A percentile compares a stretch with the other conserved stretches of the same genome.
phyloP scores from a whole-genome alignment of 768 basidiomycete species.

The Leccinellum albellum region DNA sequence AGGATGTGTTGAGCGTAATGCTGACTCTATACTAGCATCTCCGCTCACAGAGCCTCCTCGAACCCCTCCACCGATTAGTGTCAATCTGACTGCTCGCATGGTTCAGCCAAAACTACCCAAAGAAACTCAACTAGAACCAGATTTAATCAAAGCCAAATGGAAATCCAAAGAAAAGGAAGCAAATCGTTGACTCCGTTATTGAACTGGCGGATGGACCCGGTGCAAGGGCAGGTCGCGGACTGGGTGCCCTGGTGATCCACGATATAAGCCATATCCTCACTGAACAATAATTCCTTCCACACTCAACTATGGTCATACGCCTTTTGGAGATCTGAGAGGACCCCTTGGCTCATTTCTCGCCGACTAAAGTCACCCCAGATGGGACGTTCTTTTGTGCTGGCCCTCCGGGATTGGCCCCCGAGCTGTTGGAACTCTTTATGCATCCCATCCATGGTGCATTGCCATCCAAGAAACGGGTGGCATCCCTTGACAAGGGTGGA shows the following conservation, averaged over 20 bases:
- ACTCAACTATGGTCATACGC: conserved; percentile 80
- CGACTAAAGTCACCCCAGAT: conserved; percentile 68
- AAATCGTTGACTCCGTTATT: conserved; percentile 86
- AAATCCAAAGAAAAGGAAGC: conserved; percentile 74
- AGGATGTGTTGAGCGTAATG: conserved; percentile 34
- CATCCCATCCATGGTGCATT: conserved; percentile 56
- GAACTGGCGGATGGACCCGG: conserved; percentile 71
- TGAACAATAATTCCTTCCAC: conserved; percentile 81
- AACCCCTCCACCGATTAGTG: conserved; percentile 69
- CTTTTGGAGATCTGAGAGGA: conserved; percentile 85
- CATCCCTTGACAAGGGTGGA: conserved; percentile 53
- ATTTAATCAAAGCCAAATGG: conserved; percentile 40
- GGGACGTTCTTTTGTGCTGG: conserved; percentile 79
- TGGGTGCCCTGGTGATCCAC: conserved; percentile 50
- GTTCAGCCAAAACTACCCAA: conserved; percentile 40
- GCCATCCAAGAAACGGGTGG: conserved; percentile 55
- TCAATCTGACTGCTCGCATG: conserved; percentile 46
- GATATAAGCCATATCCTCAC: conserved; percentile 71
- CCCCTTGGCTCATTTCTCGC: conserved; percentile 81
- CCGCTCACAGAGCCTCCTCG: conserved; percentile 70
- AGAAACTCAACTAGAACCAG: conserved; percentile 29
- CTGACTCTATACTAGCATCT: conserved; percentile 48
- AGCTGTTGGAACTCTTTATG: conserved; percentile 81
- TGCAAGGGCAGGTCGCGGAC: conserved; percentile 51
- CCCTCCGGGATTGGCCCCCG: conserved; percentile 78